phyloP scores from a whole-genome alignment of 192 early-diverging fungal species.

The Martensiomyces pterosporus region DNA sequence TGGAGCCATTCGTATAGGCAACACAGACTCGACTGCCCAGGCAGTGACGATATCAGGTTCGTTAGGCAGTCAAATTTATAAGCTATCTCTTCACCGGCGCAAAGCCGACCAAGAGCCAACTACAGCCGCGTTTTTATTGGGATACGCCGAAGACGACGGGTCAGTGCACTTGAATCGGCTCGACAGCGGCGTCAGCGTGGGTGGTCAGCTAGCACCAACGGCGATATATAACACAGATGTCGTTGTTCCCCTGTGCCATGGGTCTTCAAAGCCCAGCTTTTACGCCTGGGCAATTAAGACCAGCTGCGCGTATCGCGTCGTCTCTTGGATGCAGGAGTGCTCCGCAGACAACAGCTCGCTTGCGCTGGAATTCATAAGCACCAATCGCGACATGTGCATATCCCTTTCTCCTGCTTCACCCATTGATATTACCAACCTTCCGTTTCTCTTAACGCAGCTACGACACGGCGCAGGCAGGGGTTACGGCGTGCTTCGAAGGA shows the following conservation, averaged over 20 bases:
- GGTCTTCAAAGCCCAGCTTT: conserved; percentile 13
- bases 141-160: conserved; percentile 33
- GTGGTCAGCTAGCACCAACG: conserved; percentile 26
- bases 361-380: no score
- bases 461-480: conserved; percentile 6
- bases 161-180: conserved; percentile 35
- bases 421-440: conserved; percentile 12
- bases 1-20: conserved; percentile 4
- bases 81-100: no score
- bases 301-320: conserved; percentile 17
- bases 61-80: conserved; percentile 34
- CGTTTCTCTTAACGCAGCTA: conserved; percentile 20
- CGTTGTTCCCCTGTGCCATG: conserved; percentile 28
- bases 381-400: conserved; percentile 6
- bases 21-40: not conserved
- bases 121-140: conserved; percentile 31
- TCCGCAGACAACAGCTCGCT: not conserved
- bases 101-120: conserved; percentile 1
- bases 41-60: conserved; percentile 27
- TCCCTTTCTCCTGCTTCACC: conserved; percentile 9
- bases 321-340: conserved; percentile 10
- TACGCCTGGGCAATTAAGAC: conserved; percentile 16
- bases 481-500: conserved; percentile 13
- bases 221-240: conserved; percentile 17
- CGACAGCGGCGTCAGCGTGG: conserved; percentile 24